Conservation (phyloP, 305 asterid species). For the Solanum hybrid region DNA sequence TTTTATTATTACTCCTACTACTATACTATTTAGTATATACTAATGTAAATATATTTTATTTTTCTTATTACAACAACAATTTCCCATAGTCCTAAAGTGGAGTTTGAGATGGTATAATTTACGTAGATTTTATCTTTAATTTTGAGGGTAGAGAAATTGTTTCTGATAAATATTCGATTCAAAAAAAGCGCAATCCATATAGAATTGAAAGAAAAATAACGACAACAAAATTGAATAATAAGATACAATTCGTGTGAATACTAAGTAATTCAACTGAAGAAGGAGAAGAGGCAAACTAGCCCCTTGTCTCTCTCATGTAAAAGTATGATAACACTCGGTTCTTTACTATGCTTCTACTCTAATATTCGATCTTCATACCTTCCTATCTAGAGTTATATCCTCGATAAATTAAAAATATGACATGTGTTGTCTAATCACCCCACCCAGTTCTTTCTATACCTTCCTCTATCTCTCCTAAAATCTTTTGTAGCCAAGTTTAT, state of each 20-base stretch:
- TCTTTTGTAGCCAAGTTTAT: neutral
- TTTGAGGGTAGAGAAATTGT: neutral
- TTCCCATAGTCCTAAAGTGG: neutral
- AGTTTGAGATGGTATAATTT: neutral
- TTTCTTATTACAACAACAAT: neutral
- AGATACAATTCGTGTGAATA: neutral
- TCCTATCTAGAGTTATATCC: neutral
- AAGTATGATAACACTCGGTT: neutral
- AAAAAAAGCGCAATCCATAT: neutral
- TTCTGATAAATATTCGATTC: rapidly evolving
- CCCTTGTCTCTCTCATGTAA: neutral
- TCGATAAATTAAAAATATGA: neutral
- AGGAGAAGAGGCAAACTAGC: neutral
- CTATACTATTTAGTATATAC: neutral
- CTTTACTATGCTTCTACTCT: neutral
- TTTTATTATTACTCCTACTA: neutral
- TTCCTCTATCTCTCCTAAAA: neutral
- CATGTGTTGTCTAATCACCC: neutral
- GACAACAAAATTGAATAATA: neutral
- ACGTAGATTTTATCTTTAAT: neutral
- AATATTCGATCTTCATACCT: neutral
- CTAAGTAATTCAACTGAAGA: neutral
- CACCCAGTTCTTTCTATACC: neutral
- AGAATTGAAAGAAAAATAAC: neutral
- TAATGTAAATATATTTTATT: neutral